These are phyloP conservation scores for Fusarium circinatum DNA, from an alignment of 2,329 filamentous ascomycete species.

Conservation along the genomic window DNA sequence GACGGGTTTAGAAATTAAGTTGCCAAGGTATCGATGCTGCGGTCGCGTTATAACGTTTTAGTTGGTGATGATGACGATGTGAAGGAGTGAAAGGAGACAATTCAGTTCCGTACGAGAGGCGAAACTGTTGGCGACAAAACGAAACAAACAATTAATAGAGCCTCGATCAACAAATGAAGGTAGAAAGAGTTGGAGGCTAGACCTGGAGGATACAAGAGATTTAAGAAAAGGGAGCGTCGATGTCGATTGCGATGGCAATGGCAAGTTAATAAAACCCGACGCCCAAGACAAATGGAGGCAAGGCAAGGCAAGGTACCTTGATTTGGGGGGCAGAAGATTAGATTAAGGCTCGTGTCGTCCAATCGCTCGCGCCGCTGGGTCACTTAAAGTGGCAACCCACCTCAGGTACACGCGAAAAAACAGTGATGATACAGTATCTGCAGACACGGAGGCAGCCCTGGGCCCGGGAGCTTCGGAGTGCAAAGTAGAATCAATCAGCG, in stretches of 20 bases:
- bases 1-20: constrained; percentile 30
- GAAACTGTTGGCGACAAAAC: constrained; percentile 5
- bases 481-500: background rate
- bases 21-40: constrained; percentile 13
- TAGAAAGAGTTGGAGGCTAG: background rate
- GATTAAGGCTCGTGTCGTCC: constrained; percentile 34
- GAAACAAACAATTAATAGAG: constrained; percentile 23
- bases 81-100: constrained; percentile 13
- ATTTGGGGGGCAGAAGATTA: constrained; percentile 32
- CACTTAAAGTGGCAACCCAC: constrained; percentile 27
- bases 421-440: constrained; percentile 21
- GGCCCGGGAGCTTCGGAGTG: constrained; percentile 33
- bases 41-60: constrained; percentile 12
- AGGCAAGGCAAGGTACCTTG: background rate
- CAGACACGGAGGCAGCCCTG: constrained; percentile 20
- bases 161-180: constrained; percentile 31
- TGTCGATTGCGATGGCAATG: constrained; percentile 20
- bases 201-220: constrained; percentile 24
- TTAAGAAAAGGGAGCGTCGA: constrained; percentile 35
- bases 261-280: constrained; percentile 33
- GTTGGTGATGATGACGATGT: background rate
- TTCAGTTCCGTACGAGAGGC: constrained; percentile 4
- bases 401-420: constrained; percentile 25
- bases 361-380: constrained; percentile 32
- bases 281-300: background rate